phyloP scores from a whole-genome alignment of 2,329 filamentous ascomycete species.

The Thyridium curvatum region DNA sequence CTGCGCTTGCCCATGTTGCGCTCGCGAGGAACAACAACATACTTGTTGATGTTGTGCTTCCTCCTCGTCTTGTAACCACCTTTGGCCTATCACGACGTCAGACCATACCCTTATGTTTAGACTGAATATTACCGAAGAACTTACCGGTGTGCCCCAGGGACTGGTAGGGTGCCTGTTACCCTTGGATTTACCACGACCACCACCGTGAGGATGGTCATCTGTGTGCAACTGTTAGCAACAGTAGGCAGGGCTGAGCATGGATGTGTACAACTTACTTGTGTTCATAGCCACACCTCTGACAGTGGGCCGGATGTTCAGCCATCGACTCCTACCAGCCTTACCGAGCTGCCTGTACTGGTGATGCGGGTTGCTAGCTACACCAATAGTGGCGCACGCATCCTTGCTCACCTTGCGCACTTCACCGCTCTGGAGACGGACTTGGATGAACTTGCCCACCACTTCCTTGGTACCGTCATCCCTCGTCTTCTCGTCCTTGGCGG shows the following conservation, averaged over 20 bases:
- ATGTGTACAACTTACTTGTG: conserved; percentile 53
- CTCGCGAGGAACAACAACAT: conserved; percentile 74
- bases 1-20: conserved; percentile 90
- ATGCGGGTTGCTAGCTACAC: conserved; percentile 87
- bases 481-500: conserved; percentile 75
- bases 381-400: conserved; percentile 91
- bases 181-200: conserved; percentile 99
- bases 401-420: conserved; percentile 86
- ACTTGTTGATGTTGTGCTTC: conserved; percentile 86
- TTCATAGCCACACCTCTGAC: conserved; percentile 99
- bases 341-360: conserved; percentile 87
- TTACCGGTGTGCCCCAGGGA: conserved; percentile 92
- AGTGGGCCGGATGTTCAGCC: conserved; percentile 90
- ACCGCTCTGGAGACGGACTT: conserved; percentile 82
- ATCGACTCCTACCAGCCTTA: conserved; percentile 89
- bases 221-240: conserved; percentile 2
- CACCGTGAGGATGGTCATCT: conserved; percentile 96
- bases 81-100: conserved; percentile 52
- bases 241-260: conserved; percentile 6
- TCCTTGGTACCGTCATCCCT: conserved; percentile 51
- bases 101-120: background rate
- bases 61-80: conserved; percentile 86
- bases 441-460: conserved; percentile 71
- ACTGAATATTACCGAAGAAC: conserved; percentile 26
- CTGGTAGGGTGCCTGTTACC: conserved; percentile 92